phyloP scores from a whole-genome alignment of 768 basidiomycete species.

The Auricularia sp. region DNA sequence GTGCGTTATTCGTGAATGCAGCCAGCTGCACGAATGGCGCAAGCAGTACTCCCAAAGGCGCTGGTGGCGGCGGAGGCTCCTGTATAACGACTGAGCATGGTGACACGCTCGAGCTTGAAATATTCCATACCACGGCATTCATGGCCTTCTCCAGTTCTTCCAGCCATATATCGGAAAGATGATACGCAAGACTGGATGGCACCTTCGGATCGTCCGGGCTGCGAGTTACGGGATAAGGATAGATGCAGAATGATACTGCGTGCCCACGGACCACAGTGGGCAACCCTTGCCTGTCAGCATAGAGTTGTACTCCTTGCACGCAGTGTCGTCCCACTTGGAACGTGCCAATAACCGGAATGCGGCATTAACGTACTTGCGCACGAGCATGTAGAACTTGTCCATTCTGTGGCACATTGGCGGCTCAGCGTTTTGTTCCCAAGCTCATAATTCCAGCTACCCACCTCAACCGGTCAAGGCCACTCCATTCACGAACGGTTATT shows the following conservation, averaged over 20 bases:
- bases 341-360: slow-evolving; percentile 73
- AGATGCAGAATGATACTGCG: not conserved
- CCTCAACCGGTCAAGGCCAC: slow-evolving; percentile 83
- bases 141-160: slow-evolving; percentile 68
- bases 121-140: not conserved
- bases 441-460: slow-evolving; percentile 26
- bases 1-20: slow-evolving; percentile 51
- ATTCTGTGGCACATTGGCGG: slow-evolving; percentile 40
- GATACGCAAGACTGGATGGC: slow-evolving; percentile 70
- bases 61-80: slow-evolving; percentile 19
- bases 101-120: not conserved
- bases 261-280: slow-evolving; percentile 63
- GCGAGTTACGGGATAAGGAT: slow-evolving; percentile 5
- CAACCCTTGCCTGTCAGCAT: slow-evolving; percentile 64
- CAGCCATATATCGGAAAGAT: slow-evolving; percentile 82
- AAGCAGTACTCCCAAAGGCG: slow-evolving; percentile 46
- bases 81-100: slow-evolving; percentile 30
- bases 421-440: not conserved
- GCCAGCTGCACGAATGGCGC: slow-evolving; percentile 65
- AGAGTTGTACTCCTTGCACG: slow-evolving; percentile 52
- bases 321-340: slow-evolving; percentile 50
- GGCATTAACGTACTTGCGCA: slow-evolving; percentile 79
- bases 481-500: slow-evolving; percentile 86
- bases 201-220: slow-evolving; percentile 66
- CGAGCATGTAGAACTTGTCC: slow-evolving; percentile 96